Evolutionary conservation across 192 early-diverging fungal species (phyloP), one percentile per base, ranked within the genome.

Genomic region (Linnemannia schmuckeri): DNA sequence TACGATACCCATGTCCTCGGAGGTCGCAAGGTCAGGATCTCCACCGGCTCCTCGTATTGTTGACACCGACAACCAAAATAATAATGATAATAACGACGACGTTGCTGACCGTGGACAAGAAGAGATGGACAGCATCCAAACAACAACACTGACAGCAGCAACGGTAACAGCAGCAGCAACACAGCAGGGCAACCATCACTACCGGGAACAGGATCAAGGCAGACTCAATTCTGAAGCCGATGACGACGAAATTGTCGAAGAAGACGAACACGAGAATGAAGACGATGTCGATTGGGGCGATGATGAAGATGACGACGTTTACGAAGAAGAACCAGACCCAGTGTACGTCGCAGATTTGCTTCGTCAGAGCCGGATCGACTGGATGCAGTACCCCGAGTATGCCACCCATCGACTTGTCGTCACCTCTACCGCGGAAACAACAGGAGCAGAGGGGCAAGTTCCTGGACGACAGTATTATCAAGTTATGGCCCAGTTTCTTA

Each of bases 401-500:
- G 75, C 81, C 2, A 77, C 75, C 13, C 81, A 82, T 40, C 38
- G 70, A 3, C 71, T 82, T 6, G 47, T 77, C 30, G 76, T 82
- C 27, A 66, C 57, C 30, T 75, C 75, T 4, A 66, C 63, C 18
- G 20, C 2, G 49, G 20, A 18, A 52, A 17, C 0, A 30, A 13
- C 24, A 40, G 61, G 33, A 57, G 44, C n/a, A 40, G n/a, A 5
- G 37, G 49, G 54, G 22, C 20, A 49, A 10, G 49, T 52, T 22
- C 49, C 49, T 52, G 20, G 47, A n/a, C 6, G 8, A 24, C 71
- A 74, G 40, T 37, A 41, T 22, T 77, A 33, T 10, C 42, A 17
- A 22, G 57, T 77, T 33, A 77, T 82, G 55, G 70, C 35, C 22
- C 81, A 82, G 35, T 82, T 82, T 70, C 2, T 82, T 8, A 74